Conservation (phyloP, 371 early-diverging fungal species). For the Zychaea mexicana region DNA sequence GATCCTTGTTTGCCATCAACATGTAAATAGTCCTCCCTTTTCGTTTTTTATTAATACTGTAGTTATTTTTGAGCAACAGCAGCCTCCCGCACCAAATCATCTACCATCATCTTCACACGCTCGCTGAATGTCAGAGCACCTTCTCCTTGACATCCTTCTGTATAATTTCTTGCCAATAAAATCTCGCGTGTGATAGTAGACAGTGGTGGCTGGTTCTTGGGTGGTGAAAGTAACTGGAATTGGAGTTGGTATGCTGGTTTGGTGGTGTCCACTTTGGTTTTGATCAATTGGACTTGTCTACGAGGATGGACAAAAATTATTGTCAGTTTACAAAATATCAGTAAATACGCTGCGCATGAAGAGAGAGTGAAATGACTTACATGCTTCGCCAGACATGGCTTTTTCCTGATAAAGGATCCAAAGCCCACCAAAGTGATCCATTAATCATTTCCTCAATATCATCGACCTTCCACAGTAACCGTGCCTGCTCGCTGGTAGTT, state of each 20-base stretch:
- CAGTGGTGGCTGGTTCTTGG: slow-evolving; percentile 2
- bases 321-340: neutral
- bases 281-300: slow-evolving; percentile 21
- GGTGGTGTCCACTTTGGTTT: slow-evolving; percentile 4
- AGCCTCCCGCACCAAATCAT: slow-evolving; percentile 9
- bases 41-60: neutral
- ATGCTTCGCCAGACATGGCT: slow-evolving; percentile 33
- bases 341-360: neutral
- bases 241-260: slow-evolving; percentile 23
- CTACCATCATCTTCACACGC: slow-evolving; percentile 10
- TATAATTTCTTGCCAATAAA: slow-evolving; percentile 8
- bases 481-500: slow-evolving; percentile 25
- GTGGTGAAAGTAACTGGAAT: slow-evolving; percentile 16
- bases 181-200: slow-evolving; percentile 14
- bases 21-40: neutral
- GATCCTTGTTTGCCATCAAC: slow-evolving; percentile 2
- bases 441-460: slow-evolving; percentile 49
- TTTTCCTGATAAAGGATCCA: neutral
- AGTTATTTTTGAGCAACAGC: neutral
- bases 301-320: neutral
- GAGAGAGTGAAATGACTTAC: slow-evolving; percentile 25
- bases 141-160: neutral
- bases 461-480: slow-evolving; percentile 46
- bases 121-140: slow-evolving; percentile 16
- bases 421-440: slow-evolving; percentile 37